phyloP scores from a whole-genome alignment of 176 grass and related monocot genomes.

The Secale cereale region DNA sequence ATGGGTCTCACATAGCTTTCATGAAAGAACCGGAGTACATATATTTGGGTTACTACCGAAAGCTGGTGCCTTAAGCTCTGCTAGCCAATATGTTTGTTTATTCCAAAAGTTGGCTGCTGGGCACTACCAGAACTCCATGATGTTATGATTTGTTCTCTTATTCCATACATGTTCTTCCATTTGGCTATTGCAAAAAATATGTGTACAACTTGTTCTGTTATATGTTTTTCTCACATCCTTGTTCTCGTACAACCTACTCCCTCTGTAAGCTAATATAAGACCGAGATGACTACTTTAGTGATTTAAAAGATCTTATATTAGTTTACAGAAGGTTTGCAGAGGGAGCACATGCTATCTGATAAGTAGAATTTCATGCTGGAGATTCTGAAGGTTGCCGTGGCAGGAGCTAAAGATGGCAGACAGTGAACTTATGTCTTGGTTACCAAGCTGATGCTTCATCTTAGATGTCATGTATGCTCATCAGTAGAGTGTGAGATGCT shows the following conservation, averaged over 20 bases:
- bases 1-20: slow-evolving; percentile 15
- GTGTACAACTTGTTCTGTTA: too few species aligned
- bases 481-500: not conserved
- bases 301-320: too few species aligned
- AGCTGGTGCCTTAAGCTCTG: not conserved
- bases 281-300: too few species aligned
- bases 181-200: not conserved
- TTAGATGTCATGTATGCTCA: not conserved
- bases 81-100: slow-evolving; percentile 35
- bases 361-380: not conserved
- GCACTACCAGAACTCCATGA: not conserved
- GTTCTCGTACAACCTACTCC: too few species aligned
- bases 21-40: not conserved
- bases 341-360: too few species aligned
- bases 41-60: not conserved
- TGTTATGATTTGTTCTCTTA: not conserved
- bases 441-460: not conserved
- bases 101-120: not conserved
- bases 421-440: not conserved
- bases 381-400: not conserved
- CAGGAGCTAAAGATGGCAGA: not conserved
- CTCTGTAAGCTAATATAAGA: too few species aligned
- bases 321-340: too few species aligned
- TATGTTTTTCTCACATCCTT: too few species aligned
- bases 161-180: not conserved